Evolutionary conservation across 1,284 basidiomycete species (phyloP).

Genomic region (Erythrobasidium hasegawianum): DNA sequence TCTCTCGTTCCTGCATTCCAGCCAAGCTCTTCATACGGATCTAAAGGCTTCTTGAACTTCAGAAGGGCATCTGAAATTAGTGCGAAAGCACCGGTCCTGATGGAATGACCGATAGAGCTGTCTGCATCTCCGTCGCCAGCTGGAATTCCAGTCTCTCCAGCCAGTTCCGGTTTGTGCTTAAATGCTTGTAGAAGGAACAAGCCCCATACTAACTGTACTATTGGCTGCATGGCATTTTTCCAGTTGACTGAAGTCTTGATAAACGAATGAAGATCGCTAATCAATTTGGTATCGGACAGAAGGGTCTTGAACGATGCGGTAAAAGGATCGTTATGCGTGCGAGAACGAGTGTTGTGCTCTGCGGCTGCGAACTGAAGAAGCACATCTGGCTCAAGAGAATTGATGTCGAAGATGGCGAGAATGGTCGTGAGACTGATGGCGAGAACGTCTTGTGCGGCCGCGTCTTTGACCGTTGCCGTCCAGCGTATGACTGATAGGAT

Average conservation of each 20-base stretch:
- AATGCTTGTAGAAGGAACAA: slow-evolving; percentile 73
- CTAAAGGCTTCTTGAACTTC: slow-evolving; percentile 47
- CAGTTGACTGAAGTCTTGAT: slow-evolving; percentile 51
- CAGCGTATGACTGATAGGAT: slow-evolving; percentile 16
- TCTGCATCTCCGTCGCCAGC: slow-evolving; percentile 59
- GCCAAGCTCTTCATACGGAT: slow-evolving; percentile 41
- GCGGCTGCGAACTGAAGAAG: slow-evolving; percentile 67
- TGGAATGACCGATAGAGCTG: slow-evolving; percentile 70
- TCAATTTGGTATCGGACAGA: slow-evolving; percentile 45
- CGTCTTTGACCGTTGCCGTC: slow-evolving; percentile 12
- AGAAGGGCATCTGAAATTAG: slow-evolving; percentile 58
- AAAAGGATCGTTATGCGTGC: slow-evolving; percentile 38
- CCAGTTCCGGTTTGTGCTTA: slow-evolving; percentile 61
- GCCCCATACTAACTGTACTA: slow-evolving; percentile 78
- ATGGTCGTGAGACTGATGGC: slow-evolving; percentile 59
- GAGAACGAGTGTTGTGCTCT: slow-evolving; percentile 60
- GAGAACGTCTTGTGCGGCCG: slow-evolving; percentile 4
- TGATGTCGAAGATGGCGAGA: slow-evolving; percentile 59
- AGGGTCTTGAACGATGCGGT: slow-evolving; percentile 42
- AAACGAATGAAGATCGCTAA: slow-evolving; percentile 45
- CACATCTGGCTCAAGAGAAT: slow-evolving; percentile 61
- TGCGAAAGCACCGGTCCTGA: slow-evolving; percentile 75
- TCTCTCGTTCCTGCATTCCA: slow-evolving; percentile 42
- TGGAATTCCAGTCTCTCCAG: slow-evolving; percentile 59
- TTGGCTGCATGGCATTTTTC: slow-evolving; percentile 60